Base-by-base conservation (phyloP, 257 asterid species). In the Nicotiana tabacum region DNA sequence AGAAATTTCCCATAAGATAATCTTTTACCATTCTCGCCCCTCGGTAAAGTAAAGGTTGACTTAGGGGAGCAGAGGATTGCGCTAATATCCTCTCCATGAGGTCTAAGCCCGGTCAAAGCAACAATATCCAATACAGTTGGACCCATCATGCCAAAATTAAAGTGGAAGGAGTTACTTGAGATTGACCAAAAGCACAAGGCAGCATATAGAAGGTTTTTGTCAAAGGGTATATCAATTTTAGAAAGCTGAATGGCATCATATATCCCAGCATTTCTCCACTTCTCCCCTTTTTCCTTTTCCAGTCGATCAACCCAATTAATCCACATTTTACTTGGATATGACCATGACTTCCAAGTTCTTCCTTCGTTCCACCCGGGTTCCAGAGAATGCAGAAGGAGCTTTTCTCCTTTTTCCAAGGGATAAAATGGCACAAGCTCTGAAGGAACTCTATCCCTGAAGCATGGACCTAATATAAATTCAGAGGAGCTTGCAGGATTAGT, bases 161-260 rank as follows among this genome's bases (percentile, higher is more conserved):
- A 77, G 57, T 58, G 82, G 82, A 78, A 78, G 4, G 70, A 33
- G 66, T 58, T 33, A n/a, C 9, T 57, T 2, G 82, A 78, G 32
- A 39, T 15, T 39, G 82, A 55, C 81, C 81, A 77, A 29, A 55
- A 77, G n/a, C 68, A 78, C 18, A 78, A 60, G 58, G 57, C 70
- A 37, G 39, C 69, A 56, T 58, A 78, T 6, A 78, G 10, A 78
- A 78, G 70, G 60, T 35, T 78, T 21, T n/a, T 12, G 37, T 78
- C 70, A 3, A 16, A 0, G 3, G 81, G 68, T 30, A 77, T 77
- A 1, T 56, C 30, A n/a, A 56, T 30, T 33, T 56, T 77, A 12
- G 68, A 77, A 5, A 77, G 55, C 53, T 77, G 55, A 12, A 77
- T 56, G 3, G 81, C 81, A n/a, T 51, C 46, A 11, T 77, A 51